phyloP scores from a whole-genome alignment of 2,329 filamentous ascomycete genomes.

The Penicillium freii region DNA sequence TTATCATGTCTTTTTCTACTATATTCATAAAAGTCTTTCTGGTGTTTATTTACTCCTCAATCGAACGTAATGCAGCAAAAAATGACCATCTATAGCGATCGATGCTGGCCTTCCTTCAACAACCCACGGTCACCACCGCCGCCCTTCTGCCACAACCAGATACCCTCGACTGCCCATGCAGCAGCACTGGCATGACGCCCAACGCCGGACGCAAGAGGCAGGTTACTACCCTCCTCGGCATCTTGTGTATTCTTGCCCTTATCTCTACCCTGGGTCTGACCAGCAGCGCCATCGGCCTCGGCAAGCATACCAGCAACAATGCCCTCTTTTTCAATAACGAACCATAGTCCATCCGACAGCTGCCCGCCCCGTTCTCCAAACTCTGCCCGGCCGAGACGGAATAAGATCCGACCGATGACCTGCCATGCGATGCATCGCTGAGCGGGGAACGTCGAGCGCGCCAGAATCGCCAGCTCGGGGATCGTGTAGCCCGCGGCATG shows the following conservation, averaged over 20 bases:
- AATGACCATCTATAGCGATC: slow-evolving; percentile 22
- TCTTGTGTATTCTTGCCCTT: slow-evolving; percentile 3
- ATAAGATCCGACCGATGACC: slow-evolving; percentile 81
- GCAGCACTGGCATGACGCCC: slow-evolving; percentile 71
- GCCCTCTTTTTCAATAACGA: slow-evolving; percentile 69
- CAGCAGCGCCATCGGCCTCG: slow-evolving; percentile 65
- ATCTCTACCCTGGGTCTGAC: slow-evolving; percentile 29
- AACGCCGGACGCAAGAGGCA: slow-evolving; percentile 28
- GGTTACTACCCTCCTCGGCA: not conserved
- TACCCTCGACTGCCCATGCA: slow-evolving; percentile 81
- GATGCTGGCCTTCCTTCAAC: slow-evolving; percentile 34
- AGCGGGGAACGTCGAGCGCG: slow-evolving; percentile 76
- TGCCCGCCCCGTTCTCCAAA: slow-evolving; percentile 61
- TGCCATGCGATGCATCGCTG: slow-evolving; percentile 92
- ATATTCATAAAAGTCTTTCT: not conserved
- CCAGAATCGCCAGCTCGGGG: slow-evolving; percentile 75
- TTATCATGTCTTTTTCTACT: not conserved
- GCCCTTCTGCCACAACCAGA: slow-evolving; percentile 83
- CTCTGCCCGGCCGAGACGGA: slow-evolving; percentile 72
- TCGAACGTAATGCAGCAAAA: not conserved
- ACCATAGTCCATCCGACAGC: slow-evolving; percentile 79
- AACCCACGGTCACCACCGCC: slow-evolving; percentile 49
- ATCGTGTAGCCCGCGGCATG: slow-evolving; percentile 94
- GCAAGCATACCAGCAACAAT: slow-evolving; percentile 74
- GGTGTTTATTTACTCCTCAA: not conserved